phyloP scores from a whole-genome alignment of 2,329 filamentous ascomycete genomes.

The Curvularia sp. region DNA sequence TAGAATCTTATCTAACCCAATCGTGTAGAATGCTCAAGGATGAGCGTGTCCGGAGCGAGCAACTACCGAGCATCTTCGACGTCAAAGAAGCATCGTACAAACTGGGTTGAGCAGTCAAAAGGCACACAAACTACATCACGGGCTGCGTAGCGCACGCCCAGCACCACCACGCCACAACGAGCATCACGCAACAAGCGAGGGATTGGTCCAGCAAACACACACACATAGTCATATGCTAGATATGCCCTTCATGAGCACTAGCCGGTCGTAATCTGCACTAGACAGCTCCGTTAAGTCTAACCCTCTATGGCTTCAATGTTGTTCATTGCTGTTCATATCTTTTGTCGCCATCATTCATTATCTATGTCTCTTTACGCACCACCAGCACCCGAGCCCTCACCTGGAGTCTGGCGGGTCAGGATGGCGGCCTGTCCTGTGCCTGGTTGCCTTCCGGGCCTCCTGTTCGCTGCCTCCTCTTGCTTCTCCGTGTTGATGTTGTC shows the following conservation, averaged over 20 bases:
- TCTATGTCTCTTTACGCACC: conserved; percentile 12
- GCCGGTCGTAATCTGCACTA: conserved; percentile 33
- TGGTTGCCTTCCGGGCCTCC: conserved; percentile 72
- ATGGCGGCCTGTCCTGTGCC: conserved; percentile 75
- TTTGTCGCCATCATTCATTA: conserved; percentile 32
- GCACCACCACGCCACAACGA: conserved; percentile 3
- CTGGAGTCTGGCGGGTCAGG: conserved; percentile 66
- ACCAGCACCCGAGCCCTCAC: conserved; percentile 46
- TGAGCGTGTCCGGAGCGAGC: conserved; percentile 71
- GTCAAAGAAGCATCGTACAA: conserved; percentile 76
- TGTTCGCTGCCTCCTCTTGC: conserved; percentile 96
- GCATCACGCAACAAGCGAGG: conserved; percentile 16
- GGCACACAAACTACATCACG: neutral
- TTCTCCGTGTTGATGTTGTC: conserved; percentile 99
- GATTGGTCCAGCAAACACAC: conserved; percentile 6
- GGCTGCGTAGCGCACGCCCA: conserved; percentile 4
- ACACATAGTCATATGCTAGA: conserved; percentile 24
- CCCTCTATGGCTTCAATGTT: conserved; percentile 41
- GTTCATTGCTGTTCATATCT: conserved; percentile 41
- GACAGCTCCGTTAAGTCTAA: conserved; percentile 42
- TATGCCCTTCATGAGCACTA: conserved; percentile 39
- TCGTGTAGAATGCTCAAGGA: conserved; percentile 81
- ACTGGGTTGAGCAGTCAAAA: conserved; percentile 65
- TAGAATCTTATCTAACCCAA: conserved; percentile 9
- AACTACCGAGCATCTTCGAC: conserved; percentile 74